A percentile compares a stretch with the other conserved stretches of the same genome.
Evolutionary conservation across 2,329 filamentous ascomycete genomes (phyloP).

Genomic region (Verticillium longisporum): DNA sequence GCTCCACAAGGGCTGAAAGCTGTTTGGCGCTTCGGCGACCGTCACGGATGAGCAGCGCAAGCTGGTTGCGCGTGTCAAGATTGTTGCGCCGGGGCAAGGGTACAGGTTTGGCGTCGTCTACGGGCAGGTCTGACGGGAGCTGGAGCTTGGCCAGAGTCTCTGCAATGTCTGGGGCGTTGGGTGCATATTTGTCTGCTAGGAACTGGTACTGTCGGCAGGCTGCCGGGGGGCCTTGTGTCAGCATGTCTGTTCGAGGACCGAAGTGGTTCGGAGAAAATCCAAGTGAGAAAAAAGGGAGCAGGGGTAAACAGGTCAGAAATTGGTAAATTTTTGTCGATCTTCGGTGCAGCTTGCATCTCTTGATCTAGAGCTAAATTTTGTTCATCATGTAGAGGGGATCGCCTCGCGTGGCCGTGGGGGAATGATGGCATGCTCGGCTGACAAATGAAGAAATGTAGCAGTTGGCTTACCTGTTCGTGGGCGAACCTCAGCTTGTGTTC

Average conservation of each 20-base stretch:
- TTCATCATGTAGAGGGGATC: slow-evolving; percentile 29
- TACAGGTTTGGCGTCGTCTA: slow-evolving; percentile 27
- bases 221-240: slow-evolving; percentile 5
- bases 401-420: slow-evolving; percentile 12
- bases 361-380: slow-evolving; percentile 76
- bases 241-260: slow-evolving; percentile 6
- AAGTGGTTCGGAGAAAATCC: slow-evolving; percentile 1
- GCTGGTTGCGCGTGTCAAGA: slow-evolving; percentile 45
- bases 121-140: slow-evolving; percentile 46
- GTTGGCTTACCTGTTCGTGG: slow-evolving; percentile 53
- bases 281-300: slow-evolving; percentile 6
- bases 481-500: slow-evolving; percentile 62
- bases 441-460: not conserved
- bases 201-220: slow-evolving; percentile 47
- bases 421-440: not conserved
- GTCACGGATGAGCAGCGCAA: slow-evolving; percentile 58
- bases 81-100: slow-evolving; percentile 45
- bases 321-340: slow-evolving; percentile 50
- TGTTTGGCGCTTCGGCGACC: slow-evolving; percentile 52
- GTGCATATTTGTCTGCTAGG: slow-evolving; percentile 62
- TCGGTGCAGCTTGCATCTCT: slow-evolving; percentile 51
- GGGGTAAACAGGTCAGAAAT: slow-evolving; percentile 28
- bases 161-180: slow-evolving; percentile 57
- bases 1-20: slow-evolving; percentile 39
- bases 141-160: slow-evolving; percentile 62